Conservation (phyloP, 306 rosid species). For the Acacia confusa region DNA sequence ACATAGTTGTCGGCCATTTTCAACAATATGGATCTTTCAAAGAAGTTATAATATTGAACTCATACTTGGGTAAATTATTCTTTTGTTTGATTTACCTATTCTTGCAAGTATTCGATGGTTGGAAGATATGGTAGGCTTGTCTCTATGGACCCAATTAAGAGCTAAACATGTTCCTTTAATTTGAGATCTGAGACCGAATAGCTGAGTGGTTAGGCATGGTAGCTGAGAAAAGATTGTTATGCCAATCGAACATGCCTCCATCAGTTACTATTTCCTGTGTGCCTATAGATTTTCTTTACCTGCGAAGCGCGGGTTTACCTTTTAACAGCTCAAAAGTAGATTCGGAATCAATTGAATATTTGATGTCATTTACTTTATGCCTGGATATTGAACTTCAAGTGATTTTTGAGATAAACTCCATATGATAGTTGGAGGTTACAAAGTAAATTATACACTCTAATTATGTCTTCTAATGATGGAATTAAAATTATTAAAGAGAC, state of each 20-base stretch:
- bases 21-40: background rate
- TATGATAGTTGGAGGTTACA: background rate
- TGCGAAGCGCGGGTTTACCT: background rate
- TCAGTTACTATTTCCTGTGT: background rate
- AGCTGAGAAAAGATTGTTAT: slow-evolving; percentile 13
- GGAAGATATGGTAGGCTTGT: slow-evolving; percentile 12
- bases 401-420: background rate
- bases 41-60: slow-evolving; percentile 3
- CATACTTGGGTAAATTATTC: background rate
- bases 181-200: background rate
- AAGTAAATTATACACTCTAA: background rate
- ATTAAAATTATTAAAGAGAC: background rate
- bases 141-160: slow-evolving; percentile 3
- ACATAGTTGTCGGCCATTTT: slow-evolving; percentile 1
- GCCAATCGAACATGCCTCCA: background rate
- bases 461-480: background rate
- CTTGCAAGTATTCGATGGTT: background rate
- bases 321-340: background rate
- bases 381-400: background rate
- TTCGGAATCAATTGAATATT: background rate
- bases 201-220: background rate
- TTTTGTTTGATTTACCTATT: background rate
- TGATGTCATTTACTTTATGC: background rate
- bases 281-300: background rate
- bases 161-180: background rate